Base-by-base conservation (phyloP, 176 grass and related monocot species). In the Pontederia paniculata region DNA sequence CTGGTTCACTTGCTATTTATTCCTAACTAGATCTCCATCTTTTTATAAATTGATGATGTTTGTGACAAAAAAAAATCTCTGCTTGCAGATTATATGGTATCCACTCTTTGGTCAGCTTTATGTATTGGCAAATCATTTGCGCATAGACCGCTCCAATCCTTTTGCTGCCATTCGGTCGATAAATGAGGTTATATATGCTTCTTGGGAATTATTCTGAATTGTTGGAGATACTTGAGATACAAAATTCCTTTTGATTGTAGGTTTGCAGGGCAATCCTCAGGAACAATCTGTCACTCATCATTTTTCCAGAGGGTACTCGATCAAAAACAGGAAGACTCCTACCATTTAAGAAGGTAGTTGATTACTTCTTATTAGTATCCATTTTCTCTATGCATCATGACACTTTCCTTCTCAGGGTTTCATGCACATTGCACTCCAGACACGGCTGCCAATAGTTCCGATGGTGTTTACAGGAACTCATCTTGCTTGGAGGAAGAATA, bases 241-340 rank as follows among this genome's bases (percentile, higher is more conserved):
- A 3, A 25, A 0, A 20, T 20, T 45, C 19, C 41, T 50, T 0
- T n/a, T 25, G 42, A 49, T 44, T 31, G 23, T n/a, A 77, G 74
- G 50, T 23, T 18, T 58, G 75, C 19, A 21, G 19, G 16, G 44
- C 54, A 12, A 43, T 86, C 9, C 70, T 47, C 47, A 74, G 61
- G 28, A 86, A 86, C 64, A 70, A 67, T 41, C 62, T 86, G 10
- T 77, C 77, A 0, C 70, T 81, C 48, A 66, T 81, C 59, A 42
- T 86, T 5, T 81, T 86, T 61, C 77, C 83, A 9, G 83, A 84
- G 60, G 83, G 73, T 58, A 86, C 77, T 8, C 47, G 83, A 28
- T 86, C 77, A 9, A 74, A 22, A 57, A 66, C 66, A 44, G 72
- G 76, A 46, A 72, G 81, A 50, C 48, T 79, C 17, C 73, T 77